Evolutionary conservation across 2,329 filamentous ascomycete species (phyloP), one percentile per base, ranked within the genome.

Genomic region (Colletotrichum endophyticum): DNA sequence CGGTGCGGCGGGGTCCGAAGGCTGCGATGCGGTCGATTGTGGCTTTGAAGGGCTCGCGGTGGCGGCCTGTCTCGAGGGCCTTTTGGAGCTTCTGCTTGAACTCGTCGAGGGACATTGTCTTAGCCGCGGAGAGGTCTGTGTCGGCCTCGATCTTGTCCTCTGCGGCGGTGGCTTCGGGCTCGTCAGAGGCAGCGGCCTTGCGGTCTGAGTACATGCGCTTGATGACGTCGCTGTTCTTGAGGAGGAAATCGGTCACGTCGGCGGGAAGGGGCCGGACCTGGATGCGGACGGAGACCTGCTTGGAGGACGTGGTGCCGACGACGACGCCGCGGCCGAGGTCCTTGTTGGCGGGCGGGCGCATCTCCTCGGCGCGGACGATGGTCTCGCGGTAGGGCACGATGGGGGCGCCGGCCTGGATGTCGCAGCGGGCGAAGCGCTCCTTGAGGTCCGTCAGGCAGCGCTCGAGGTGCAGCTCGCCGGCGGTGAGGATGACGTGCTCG

Each of bases 341-440:
- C 78, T 96, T 94, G 84, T 98, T 95, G 75, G 90, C 95, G 0
- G 95, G 94, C 2, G 96, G 93, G 28, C 96, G 93, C 97, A 99
- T 99, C 84, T 99, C 97, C 49, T 96, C 92, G 1, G 94, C 95
- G 30, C 92, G 91, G 56, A 98, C 93, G 75, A 98, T 98, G 0
- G 95, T 97, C 86, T 99, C 97, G 73, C 96, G 91, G 84, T 98
- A 99, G 0, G 97, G 97, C 16, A 99, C 97, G 77, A 99, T 99
- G 2, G 97, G 95, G 59, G 95, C 95, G 73, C 97, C 96, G 32
- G 95, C 95, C 82, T 99, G 96, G 69, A 99, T 96, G 79, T 99
- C 96, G 82, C 98, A 99, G 78, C 92, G 94, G 8, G 97, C 96
- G 82, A 98, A 99, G 7, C 97, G 91, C 83, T 99, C 97, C 77